These are phyloP conservation scores for Lactarius sp. DNA, from an alignment of 768 basidiomycete species.

Conservation along the genomic window DNA sequence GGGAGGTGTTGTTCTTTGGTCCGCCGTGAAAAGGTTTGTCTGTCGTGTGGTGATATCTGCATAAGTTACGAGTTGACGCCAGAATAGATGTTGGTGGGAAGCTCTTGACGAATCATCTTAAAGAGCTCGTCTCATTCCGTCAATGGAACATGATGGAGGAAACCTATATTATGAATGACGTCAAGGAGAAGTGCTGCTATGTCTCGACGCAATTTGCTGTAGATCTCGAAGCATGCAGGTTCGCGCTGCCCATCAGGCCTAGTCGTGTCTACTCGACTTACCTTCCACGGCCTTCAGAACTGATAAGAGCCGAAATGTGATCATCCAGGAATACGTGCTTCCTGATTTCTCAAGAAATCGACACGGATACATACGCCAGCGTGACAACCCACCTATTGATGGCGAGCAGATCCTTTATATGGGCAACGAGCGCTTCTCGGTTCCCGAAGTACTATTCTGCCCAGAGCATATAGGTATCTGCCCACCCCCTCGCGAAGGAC, in stretches of 20 bases:
- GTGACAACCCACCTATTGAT: constrained; percentile 49
- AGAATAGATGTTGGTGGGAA: constrained; percentile 96
- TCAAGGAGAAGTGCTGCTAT: constrained; percentile 89
- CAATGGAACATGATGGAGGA: constrained; percentile 99
- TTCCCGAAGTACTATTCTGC: constrained; percentile 89
- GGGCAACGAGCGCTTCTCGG: constrained; percentile 87
- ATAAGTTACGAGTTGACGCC: constrained; percentile 16
- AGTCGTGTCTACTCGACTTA: constrained; percentile 8
- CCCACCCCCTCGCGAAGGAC: constrained; percentile 3
- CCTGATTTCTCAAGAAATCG: constrained; percentile 77
- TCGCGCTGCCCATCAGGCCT: constrained; percentile 30
- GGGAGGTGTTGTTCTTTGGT: constrained; percentile 68
- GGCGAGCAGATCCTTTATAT: constrained; percentile 72
- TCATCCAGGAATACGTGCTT: constrained; percentile 85
- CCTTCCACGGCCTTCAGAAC: constrained; percentile 35
- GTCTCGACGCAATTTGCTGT: constrained; percentile 65
- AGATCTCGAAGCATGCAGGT: constrained; percentile 81
- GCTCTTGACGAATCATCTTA: constrained; percentile 90
- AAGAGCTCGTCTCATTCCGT: constrained; percentile 88
- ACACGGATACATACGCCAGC: constrained; percentile 49
- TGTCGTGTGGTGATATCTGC: background rate
- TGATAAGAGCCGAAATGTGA: constrained; percentile 54
- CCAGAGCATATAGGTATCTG: constrained; percentile 84
- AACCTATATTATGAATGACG: constrained; percentile 87
- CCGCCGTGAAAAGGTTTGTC: constrained; percentile 55